These are phyloP conservation scores for Fusarium clavum DNA, from an alignment of 2,329 filamentous ascomycete species.

Conservation along the genomic window DNA sequence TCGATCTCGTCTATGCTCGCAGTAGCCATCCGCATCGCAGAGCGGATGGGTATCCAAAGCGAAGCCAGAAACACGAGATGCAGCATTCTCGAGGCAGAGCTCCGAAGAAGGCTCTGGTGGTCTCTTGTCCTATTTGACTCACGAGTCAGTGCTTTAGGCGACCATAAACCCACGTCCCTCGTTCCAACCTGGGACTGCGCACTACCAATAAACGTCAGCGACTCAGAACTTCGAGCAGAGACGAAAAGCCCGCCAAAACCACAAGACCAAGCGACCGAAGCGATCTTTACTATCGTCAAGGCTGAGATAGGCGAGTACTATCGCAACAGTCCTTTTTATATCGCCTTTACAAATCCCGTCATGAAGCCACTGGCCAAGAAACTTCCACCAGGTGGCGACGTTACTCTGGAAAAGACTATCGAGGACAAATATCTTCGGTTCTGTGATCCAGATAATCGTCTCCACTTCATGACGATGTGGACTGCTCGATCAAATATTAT, in stretches of 20 bases:
- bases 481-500: slow-evolving; percentile 57
- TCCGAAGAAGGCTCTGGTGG: slow-evolving; percentile 73
- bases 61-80: slow-evolving; percentile 53
- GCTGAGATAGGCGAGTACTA: slow-evolving; percentile 55
- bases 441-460: slow-evolving; percentile 53
- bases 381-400: slow-evolving; percentile 39
- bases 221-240: slow-evolving; percentile 58
- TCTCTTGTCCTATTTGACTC: slow-evolving; percentile 66
- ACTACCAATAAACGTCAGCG: slow-evolving; percentile 58
- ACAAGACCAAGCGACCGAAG: slow-evolving; percentile 53
- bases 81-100: slow-evolving; percentile 64
- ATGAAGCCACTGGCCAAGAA: slow-evolving; percentile 46
- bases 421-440: slow-evolving; percentile 60
- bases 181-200: slow-evolving; percentile 57
- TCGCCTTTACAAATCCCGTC: slow-evolving; percentile 51
- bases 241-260: slow-evolving; percentile 51
- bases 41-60: slow-evolving; percentile 65
- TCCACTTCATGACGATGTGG: slow-evolving; percentile 58
- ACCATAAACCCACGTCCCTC: slow-evolving; percentile 49
- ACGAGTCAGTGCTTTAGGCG: slow-evolving; percentile 65
- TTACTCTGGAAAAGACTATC: slow-evolving; percentile 53
- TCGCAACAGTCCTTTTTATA: slow-evolving; percentile 50
- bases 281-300: slow-evolving; percentile 56
- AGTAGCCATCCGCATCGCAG: slow-evolving; percentile 66
- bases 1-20: slow-evolving; percentile 65